phyloP scores from a whole-genome alignment of 345 rosid species.

The Corchorus capsularis region DNA sequence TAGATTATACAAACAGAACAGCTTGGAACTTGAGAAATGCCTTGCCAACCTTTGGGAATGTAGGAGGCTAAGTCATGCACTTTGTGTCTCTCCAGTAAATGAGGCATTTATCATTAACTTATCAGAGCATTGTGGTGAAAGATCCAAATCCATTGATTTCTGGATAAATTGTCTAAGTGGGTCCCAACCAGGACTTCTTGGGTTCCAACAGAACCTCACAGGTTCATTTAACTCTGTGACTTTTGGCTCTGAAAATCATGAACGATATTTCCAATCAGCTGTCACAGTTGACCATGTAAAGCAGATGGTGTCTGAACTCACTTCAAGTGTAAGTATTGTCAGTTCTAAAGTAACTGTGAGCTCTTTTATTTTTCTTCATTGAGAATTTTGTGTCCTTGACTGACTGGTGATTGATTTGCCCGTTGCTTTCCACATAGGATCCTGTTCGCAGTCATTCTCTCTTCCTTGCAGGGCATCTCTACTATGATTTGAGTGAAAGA shows the following conservation, averaged over 20 bases:
- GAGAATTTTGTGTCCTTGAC: background rate
- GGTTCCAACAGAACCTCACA: constrained; percentile 61
- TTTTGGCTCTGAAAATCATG: constrained; percentile 28
- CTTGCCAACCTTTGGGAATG: constrained; percentile 69
- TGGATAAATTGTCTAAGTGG: constrained; percentile 72
- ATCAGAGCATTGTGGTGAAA: constrained; percentile 53
- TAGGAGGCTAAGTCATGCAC: constrained; percentile 86
- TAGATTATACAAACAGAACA: constrained; percentile 51
- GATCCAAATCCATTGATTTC: constrained; percentile 47
- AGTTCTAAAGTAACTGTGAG: constrained; percentile 11
- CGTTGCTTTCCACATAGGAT: constrained; percentile 45
- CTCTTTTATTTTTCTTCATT: constrained; percentile 9
- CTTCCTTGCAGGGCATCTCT: constrained; percentile 75
- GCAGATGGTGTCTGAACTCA: constrained; percentile 58
- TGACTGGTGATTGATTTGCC: background rate
- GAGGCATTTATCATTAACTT: constrained; percentile 51
- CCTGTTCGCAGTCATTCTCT: constrained; percentile 49
- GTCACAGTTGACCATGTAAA: constrained; percentile 54
- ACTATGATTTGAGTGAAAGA: constrained; percentile 77
- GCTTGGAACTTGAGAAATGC: constrained; percentile 53
- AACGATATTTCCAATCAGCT: constrained; percentile 34
- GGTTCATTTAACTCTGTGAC: constrained; percentile 34
- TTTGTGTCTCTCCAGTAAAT: constrained; percentile 74
- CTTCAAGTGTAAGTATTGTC: constrained; percentile 56
- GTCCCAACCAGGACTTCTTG: constrained; percentile 56